These are phyloP conservation scores for Aspergillus sp. DNA, from an alignment of 2,329 filamentous ascomycete species.

Conservation along the genomic window DNA sequence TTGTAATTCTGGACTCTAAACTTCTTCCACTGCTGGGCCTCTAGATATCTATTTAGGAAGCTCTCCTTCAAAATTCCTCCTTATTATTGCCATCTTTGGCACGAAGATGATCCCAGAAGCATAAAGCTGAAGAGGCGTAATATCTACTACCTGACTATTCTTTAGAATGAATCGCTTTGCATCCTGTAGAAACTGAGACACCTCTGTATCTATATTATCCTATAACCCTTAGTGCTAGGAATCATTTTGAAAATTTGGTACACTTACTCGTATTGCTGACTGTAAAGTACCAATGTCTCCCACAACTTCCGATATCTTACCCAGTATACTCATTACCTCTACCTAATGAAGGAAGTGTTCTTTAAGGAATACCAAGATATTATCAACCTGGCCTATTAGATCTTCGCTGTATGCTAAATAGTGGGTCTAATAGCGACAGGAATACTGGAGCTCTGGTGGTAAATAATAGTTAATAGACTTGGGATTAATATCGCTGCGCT, in stretches of 20 bases:
- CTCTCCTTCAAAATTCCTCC: background rate
- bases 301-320: conserved; percentile 18
- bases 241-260: too few relatives aligned
- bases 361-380: conserved; percentile 3
- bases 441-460: conserved; percentile 23
- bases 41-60: background rate
- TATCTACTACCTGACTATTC: background rate
- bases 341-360: conserved; percentile 29
- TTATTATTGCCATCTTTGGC: background rate
- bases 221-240: too few relatives aligned
- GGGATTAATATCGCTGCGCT: conserved; percentile 4
- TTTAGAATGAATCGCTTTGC: background rate
- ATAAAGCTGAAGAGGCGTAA: background rate
- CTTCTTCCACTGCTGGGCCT: background rate
- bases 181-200: background rate
- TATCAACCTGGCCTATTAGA: background rate
- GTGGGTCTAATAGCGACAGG: conserved; percentile 31
- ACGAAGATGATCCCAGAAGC: background rate
- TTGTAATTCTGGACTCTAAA: background rate
- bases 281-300: conserved; percentile 16
- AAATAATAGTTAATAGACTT: conserved; percentile 2
- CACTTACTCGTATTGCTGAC: too few relatives aligned
- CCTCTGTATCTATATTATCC: background rate
- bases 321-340: conserved; percentile 25
- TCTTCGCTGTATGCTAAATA: conserved; percentile 18